Evolutionary conservation across 176 grass and related monocot species (phyloP).

Genomic region (Musa acuminata): DNA sequence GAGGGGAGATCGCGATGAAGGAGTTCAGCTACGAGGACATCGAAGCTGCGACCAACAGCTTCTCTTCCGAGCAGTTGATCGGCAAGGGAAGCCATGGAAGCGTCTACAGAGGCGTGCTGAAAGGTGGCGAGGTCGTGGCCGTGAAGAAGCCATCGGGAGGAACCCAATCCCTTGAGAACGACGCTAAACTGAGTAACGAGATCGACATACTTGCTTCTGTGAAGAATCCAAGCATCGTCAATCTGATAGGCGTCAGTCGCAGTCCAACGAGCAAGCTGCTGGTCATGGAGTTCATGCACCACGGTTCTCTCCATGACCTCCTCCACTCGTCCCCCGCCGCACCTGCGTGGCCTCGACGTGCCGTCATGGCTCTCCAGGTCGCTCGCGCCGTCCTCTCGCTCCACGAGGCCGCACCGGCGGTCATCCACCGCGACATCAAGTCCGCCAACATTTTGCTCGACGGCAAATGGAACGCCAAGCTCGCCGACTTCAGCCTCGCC

Average conservation of each 20-base stretch:
- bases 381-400: constrained; percentile 52
- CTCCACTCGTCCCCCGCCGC: constrained; percentile 40
- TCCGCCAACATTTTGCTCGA: constrained; percentile 72
- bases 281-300: constrained; percentile 77
- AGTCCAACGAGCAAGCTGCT: constrained; percentile 23
- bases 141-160: constrained; percentile 49
- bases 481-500: constrained; percentile 86
- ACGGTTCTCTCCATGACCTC: constrained; percentile 83
- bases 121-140: constrained; percentile 29
- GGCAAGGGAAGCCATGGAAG: constrained; percentile 92
- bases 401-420: constrained; percentile 37
- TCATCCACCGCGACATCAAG: constrained; percentile 89
- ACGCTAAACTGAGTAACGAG: constrained; percentile 63
- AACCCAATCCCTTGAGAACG: constrained; percentile 21
- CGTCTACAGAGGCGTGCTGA: constrained; percentile 64
- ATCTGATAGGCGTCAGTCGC: constrained; percentile 39
- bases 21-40: constrained; percentile 73
- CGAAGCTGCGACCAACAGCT: constrained; percentile 53
- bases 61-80: constrained; percentile 51
- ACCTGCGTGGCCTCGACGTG: constrained; percentile 60
- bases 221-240: constrained; percentile 42
- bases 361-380: constrained; percentile 51
- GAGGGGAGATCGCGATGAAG: constrained; percentile 28
- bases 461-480: constrained; percentile 41
- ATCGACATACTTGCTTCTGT: constrained; percentile 60